Conservation (phyloP, 2,329 filamentous ascomycete genomes). For the Sporothrix pseudoabietina region DNA sequence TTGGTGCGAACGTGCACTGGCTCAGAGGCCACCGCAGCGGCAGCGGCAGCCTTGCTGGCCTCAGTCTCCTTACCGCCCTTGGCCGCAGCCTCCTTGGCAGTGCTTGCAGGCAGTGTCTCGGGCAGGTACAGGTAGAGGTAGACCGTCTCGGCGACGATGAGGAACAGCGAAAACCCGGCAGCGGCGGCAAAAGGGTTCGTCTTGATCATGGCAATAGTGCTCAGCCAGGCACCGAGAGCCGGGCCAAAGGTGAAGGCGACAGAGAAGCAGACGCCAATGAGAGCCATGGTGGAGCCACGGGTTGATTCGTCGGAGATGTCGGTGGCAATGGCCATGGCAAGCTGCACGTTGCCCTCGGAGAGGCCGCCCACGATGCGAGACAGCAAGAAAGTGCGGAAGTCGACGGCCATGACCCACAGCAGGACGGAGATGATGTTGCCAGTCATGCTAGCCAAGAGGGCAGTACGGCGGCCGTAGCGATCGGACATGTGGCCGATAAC, state of each 20-base stretch:
- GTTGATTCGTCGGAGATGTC: slow-evolving; percentile 87
- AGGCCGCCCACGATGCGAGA: slow-evolving; percentile 88
- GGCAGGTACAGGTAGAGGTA: slow-evolving; percentile 85
- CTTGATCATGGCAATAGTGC: slow-evolving; percentile 73
- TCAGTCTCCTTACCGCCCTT: slow-evolving; percentile 69
- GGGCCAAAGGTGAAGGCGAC: slow-evolving; percentile 97
- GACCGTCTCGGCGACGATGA: slow-evolving; percentile 83
- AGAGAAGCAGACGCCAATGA: slow-evolving; percentile 95
- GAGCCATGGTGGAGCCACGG: slow-evolving; percentile 88
- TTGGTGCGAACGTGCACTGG: slow-evolving; percentile 65
- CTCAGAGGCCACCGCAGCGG: not conserved
- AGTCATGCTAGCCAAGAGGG: slow-evolving; percentile 85
- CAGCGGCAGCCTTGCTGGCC: not conserved
- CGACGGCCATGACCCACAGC: slow-evolving; percentile 88
- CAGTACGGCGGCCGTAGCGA: slow-evolving; percentile 80
- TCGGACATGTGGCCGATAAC: slow-evolving; percentile 89
- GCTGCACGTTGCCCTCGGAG: slow-evolving; percentile 94
- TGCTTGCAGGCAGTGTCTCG: slow-evolving; percentile 74
- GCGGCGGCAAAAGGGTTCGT: slow-evolving; percentile 94
- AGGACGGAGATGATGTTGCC: slow-evolving; percentile 93
- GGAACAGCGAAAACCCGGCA: slow-evolving; percentile 79
- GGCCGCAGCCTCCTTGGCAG: slow-evolving; percentile 54
- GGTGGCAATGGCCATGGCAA: slow-evolving; percentile 93
- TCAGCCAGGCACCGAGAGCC: slow-evolving; percentile 83
- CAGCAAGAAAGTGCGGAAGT: slow-evolving; percentile 95